Conservation (phyloP, 148 eudicot species). For the Silene uniflora region DNA sequence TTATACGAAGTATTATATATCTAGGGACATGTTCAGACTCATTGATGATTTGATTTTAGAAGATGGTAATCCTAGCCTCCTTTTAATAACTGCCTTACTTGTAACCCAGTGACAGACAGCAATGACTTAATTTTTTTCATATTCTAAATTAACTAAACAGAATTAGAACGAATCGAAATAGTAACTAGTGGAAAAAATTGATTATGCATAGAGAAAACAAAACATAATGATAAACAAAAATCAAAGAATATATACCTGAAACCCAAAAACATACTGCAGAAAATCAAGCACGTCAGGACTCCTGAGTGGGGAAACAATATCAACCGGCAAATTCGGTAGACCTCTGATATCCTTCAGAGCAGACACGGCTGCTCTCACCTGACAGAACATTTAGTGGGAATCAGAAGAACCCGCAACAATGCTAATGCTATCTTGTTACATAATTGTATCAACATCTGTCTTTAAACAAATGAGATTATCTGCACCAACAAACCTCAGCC, state of each 20-base stretch:
- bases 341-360: slow-evolving; percentile 61
- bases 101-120: background rate
- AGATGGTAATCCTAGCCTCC: background rate
- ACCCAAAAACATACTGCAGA: slow-evolving; percentile 89
- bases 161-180: background rate
- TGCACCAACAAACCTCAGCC: background rate
- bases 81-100: background rate
- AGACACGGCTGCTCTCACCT: slow-evolving; percentile 86
- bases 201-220: background rate
- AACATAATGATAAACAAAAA: slow-evolving; percentile 2
- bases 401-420: background rate
- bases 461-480: background rate
- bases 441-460: background rate
- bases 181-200: background rate
- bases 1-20: background rate
- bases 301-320: slow-evolving; percentile 63
- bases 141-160: background rate
- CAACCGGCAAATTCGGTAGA: slow-evolving; percentile 66
- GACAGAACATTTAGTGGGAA: slow-evolving; percentile 17
- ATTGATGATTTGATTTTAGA: background rate
- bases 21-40: background rate
- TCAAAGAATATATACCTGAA: slow-evolving; percentile 56
- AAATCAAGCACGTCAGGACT: slow-evolving; percentile 80
- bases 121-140: background rate
- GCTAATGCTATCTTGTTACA: background rate